Evolutionary conservation across 1,139 yeast species (phyloP), one percentile per base, ranked within the genome.

Genomic region (Debaryomyces fabryi): DNA sequence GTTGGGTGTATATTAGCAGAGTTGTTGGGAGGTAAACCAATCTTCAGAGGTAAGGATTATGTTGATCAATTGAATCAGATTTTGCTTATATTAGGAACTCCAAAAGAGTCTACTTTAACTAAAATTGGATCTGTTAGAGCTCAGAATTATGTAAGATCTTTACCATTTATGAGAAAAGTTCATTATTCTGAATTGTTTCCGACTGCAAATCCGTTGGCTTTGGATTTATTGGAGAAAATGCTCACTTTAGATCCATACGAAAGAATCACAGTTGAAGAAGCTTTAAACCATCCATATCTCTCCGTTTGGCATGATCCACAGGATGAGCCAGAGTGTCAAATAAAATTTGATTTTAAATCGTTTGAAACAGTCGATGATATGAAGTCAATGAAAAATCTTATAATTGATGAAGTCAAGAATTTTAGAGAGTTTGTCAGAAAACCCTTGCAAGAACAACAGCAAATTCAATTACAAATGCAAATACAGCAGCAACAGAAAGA

Each of bases 1-100:
- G 96, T 92, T 24, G 99, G 99, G 1, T 93, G 99, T 71, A 92
- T 93, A 51, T 73, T 93, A 50, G 99, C 97, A 0, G 99, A 93
- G 64, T 76, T 93, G 46, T 72, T 93, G 13, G 98, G 97, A 2
- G 93, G 97, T 0, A 86, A 85, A 60, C 97, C 99, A 1, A 76
- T 93, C 41, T 93, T 93, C 69, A 85, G 92, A 62, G 99, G 99
- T 13, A 88, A 87, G 61, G 97, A 93, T 69, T 93, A 93, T 58
- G 97, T 93, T 37, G 97, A 93, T 67, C 99, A 93, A 66, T 76
- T 93, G 61, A 90, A 90, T 67, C 93, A 90, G 68, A 93, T 93
- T 47, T 72, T 93, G 50, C 81, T 86, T 60, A 82, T 88, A 32
- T 75, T 93, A 53, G 99, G 99, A 6, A 92, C 97, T 4, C 99